Evolutionary conservation across 2,329 filamentous ascomycete genomes (phyloP).

Genomic region (Sporothrix pseudoabietina): DNA sequence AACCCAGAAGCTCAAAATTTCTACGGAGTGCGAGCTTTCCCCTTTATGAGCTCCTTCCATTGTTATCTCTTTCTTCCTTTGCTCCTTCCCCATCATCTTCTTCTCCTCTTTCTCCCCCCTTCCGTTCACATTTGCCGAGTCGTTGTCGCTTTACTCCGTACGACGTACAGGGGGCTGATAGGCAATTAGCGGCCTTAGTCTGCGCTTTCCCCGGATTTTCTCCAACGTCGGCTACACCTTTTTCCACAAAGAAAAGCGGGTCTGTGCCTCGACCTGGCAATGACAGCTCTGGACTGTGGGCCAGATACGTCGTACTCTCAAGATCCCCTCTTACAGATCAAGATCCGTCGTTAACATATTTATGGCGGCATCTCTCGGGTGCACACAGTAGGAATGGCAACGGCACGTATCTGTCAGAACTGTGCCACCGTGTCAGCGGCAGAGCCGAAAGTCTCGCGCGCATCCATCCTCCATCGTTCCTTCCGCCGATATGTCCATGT

Average conservation of each 20-base stretch:
- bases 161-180: not conserved
- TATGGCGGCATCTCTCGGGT: not conserved
- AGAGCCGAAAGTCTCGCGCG: not conserved
- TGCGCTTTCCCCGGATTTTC: constrained; percentile 16
- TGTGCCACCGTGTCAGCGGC: not conserved
- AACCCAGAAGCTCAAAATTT: not conserved
- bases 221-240: not conserved
- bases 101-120: not conserved
- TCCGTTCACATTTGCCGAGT: constrained; percentile 3
- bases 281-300: not conserved
- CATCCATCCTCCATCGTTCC: not conserved
- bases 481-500: not conserved
- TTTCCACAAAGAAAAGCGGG: not conserved
- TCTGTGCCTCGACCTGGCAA: constrained; percentile 12
- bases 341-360: not conserved
- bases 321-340: not conserved
- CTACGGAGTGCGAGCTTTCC: not conserved
- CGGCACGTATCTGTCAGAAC: not conserved
- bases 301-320: not conserved
- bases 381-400: no score
- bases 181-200: not conserved
- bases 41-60: constrained; percentile 1
- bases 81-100: not conserved
- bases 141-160: not conserved
- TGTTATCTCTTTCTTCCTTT: not conserved